A percentile compares a stretch with the other conserved stretches of the same genome.
phyloP scores from a whole-genome alignment of 2,329 filamentous ascomycete species.

The Talaromyces marneffei region DNA sequence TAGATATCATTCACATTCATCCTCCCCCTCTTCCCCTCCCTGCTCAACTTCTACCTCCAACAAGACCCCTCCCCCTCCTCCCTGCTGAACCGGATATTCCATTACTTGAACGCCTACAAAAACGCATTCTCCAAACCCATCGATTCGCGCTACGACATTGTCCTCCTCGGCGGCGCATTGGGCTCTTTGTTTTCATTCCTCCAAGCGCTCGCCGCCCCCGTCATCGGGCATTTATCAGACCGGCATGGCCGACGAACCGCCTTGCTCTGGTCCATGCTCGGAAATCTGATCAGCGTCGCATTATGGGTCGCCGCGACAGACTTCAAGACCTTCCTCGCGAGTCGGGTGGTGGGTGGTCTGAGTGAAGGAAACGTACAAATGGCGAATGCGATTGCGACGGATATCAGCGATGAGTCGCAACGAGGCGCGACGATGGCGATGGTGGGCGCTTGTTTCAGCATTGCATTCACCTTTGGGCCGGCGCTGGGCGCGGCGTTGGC shows the following conservation, averaged over 20 bases:
- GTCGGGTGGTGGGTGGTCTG: slow-evolving; percentile 81
- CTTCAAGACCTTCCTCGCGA: slow-evolving; percentile 94
- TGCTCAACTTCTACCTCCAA: slow-evolving; percentile 93
- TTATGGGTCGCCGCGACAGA: slow-evolving; percentile 92
- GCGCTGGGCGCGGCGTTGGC: slow-evolving; percentile 83
- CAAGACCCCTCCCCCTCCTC: slow-evolving; percentile 61
- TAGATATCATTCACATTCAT: slow-evolving; percentile 99
- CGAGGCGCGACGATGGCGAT: slow-evolving; percentile 92
- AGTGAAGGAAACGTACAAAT: slow-evolving; percentile 97
- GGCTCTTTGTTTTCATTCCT: slow-evolving; percentile 91
- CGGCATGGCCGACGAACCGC: slow-evolving; percentile 80
- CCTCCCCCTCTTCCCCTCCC: slow-evolving; percentile 87
- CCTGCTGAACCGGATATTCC: slow-evolving; percentile 71
- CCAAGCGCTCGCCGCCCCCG: slow-evolving; percentile 83
- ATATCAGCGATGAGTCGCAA: slow-evolving; percentile 80
- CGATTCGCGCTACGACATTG: slow-evolving; percentile 93
- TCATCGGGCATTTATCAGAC: slow-evolving; percentile 87
- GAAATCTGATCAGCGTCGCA: slow-evolving; percentile 87
- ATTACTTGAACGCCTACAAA: slow-evolving; percentile 89
- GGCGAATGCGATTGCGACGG: slow-evolving; percentile 90
- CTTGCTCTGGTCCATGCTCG: slow-evolving; percentile 82
- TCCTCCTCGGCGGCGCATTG: slow-evolving; percentile 85
- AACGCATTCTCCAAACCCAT: slow-evolving; percentile 86
- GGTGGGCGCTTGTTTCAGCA: slow-evolving; percentile 91
- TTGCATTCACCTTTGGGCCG: slow-evolving; percentile 95